These are phyloP conservation scores for Xanthoconium purpureum DNA, from an alignment of 768 basidiomycete genomes.

Conservation along the genomic window DNA sequence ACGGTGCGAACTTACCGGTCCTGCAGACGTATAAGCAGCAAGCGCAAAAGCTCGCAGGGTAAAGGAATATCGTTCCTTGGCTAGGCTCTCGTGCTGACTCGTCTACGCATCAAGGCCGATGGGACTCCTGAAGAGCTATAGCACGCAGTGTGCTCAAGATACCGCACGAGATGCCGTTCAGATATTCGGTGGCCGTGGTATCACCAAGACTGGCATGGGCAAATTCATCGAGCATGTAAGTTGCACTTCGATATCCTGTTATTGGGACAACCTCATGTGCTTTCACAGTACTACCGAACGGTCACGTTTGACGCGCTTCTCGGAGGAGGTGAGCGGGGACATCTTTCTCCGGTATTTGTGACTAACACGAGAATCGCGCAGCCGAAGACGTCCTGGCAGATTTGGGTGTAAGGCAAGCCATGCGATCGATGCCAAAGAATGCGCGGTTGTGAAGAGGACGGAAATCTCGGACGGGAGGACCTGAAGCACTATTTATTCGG, in stretches of 20 bases:
- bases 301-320: constrained; percentile 48
- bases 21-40: constrained; percentile 67
- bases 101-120: constrained; percentile 50
- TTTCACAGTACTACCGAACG: constrained; percentile 30
- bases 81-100: not conserved
- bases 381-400: constrained; percentile 77
- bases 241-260: not conserved
- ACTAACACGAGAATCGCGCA: constrained; percentile 18
- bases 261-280: constrained; percentile 11
- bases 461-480: not conserved
- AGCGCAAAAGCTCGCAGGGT: constrained; percentile 72
- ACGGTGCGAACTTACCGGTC: constrained; percentile 1
- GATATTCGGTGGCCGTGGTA: constrained; percentile 83
- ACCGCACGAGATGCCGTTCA: constrained; percentile 76
- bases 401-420: constrained; percentile 78
- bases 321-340: constrained; percentile 50
- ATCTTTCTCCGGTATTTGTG: not conserved
- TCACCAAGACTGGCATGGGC: constrained; percentile 76
- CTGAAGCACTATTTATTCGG: not conserved
- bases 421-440: constrained; percentile 71
- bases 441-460: constrained; percentile 45
- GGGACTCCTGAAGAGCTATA: constrained; percentile 75
- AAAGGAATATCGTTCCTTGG: constrained; percentile 11
- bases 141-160: constrained; percentile 72
- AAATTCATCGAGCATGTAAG: constrained; percentile 53